phyloP scores from a whole-genome alignment of 1,284 basidiomycete genomes.

The Leccinum pseudoinsigne region DNA sequence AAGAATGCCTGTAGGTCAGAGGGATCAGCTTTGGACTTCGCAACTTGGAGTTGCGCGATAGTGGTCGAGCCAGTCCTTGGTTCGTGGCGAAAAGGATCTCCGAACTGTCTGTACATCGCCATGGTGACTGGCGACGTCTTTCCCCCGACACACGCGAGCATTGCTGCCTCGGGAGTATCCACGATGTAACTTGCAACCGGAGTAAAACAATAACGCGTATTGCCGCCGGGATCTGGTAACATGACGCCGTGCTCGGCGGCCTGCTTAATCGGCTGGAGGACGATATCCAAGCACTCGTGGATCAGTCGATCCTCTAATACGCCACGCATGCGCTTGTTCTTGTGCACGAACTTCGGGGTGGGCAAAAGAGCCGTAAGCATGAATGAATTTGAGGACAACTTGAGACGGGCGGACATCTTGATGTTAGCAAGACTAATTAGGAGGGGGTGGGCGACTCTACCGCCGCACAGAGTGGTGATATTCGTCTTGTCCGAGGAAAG shows the following conservation, averaged over 20 bases:
- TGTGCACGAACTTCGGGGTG: constrained; percentile 6
- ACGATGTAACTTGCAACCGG: constrained; percentile 6
- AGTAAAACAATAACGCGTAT: constrained; percentile 2
- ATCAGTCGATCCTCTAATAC: constrained; percentile 2
- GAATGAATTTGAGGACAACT: not conserved
- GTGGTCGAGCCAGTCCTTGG: not conserved
- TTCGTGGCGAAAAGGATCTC: not conserved
- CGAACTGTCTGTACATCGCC: not conserved
- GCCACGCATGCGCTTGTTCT: not conserved
- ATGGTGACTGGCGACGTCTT: constrained; percentile 3
- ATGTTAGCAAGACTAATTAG: not conserved
- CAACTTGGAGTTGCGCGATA: not conserved
- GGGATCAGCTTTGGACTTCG: not conserved
- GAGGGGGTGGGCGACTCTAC: not conserved
- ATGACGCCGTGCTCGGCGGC: not conserved
- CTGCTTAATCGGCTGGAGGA: constrained; percentile 3
- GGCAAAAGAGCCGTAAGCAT: constrained; percentile 7
- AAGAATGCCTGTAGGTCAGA: constrained; percentile 2
- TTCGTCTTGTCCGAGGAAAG: constrained; percentile 1
- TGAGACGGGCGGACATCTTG: not conserved
- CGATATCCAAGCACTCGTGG: constrained; percentile 5
- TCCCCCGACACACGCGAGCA: constrained; percentile 5
- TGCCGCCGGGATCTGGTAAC: not conserved
- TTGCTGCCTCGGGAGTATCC: constrained; percentile 2
- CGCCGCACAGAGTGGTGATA: not conserved